Conservation (phyloP, 2,329 filamentous ascomycete species). For the Orbilia brochopaga region DNA sequence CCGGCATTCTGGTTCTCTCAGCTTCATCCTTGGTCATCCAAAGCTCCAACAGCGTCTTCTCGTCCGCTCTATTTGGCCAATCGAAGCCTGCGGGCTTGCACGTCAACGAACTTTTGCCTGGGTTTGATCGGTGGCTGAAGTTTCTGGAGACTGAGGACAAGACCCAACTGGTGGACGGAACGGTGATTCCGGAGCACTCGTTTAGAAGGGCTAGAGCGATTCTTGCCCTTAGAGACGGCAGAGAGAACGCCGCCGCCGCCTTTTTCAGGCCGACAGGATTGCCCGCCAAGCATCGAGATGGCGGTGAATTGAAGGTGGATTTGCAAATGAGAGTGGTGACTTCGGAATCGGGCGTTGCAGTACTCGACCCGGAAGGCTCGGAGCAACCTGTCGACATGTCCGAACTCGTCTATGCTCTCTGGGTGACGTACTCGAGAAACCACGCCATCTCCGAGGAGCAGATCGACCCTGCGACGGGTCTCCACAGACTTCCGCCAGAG, state of each 20-base stretch:
- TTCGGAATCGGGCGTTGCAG: constrained; percentile 71
- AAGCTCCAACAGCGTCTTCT: constrained; percentile 95
- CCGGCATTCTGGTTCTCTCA: constrained; percentile 92
- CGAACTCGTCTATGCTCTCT: constrained; percentile 90
- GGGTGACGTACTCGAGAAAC: constrained; percentile 95
- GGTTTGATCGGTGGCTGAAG: constrained; percentile 81
- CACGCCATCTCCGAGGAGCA: constrained; percentile 72
- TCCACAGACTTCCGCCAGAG: constrained; percentile 62
- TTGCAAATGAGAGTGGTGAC: constrained; percentile 96
- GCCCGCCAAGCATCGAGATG: constrained; percentile 84
- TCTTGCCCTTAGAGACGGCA: constrained; percentile 80
- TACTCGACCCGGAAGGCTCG: constrained; percentile 68
- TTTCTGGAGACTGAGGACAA: constrained; percentile 87
- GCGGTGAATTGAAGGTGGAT: constrained; percentile 89
- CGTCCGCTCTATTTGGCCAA: constrained; percentile 87
- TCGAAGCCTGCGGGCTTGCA: constrained; percentile 79
- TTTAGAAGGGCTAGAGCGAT: constrained; percentile 88
- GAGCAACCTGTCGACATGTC: constrained; percentile 63
- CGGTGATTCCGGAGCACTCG: constrained; percentile 93
- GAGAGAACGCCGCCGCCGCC: constrained; percentile 73
- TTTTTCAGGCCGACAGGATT: constrained; percentile 86
- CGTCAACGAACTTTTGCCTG: constrained; percentile 80
- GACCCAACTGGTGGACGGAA: constrained; percentile 83
- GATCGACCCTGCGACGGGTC: constrained; percentile 68
- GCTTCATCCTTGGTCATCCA: constrained; percentile 77